Percentiles rank a stretch among this genome's conserved stretches.
These are phyloP conservation scores for Colletotrichum sp. DNA, from an alignment of 2,329 filamentous ascomycete species.

Conservation along the genomic window DNA sequence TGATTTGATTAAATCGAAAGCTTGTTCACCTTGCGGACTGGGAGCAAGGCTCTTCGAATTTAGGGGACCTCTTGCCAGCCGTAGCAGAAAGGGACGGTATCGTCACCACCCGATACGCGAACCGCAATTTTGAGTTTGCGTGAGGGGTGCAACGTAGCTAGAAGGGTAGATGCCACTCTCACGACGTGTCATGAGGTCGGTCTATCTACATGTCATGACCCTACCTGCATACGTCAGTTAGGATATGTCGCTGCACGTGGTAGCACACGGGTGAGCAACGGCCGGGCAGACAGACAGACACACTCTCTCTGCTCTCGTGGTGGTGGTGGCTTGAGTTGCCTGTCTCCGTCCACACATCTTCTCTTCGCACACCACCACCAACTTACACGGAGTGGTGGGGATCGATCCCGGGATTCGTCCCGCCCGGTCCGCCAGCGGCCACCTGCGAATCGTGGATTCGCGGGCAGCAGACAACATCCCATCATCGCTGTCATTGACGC, in stretches of 20 bases:
- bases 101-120: conserved; percentile 8
- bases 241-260: conserved; percentile 15
- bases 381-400: neutral
- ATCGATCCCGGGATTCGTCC: conserved; percentile 10
- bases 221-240: conserved; percentile 17
- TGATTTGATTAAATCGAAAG: conserved; percentile 19
- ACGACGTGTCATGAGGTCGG: conserved; percentile 11
- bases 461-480: neutral
- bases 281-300: conserved; percentile 1
- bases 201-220: neutral
- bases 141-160: conserved; percentile 8
- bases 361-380: neutral
- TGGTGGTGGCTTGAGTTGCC: neutral
- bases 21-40: neutral
- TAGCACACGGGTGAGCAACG: conserved; percentile 13
- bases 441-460: conserved; percentile 9
- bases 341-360: neutral
- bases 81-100: neutral
- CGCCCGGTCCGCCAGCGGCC: conserved; percentile 10
- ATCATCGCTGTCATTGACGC: neutral
- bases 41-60: conserved; percentile 5
- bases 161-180: conserved; percentile 3
- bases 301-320: neutral
- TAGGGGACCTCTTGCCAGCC: neutral
- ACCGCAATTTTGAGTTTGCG: conserved; percentile 16